phyloP scores from a whole-genome alignment of 78 protist species.

The Protostelium mycophagum region DNA sequence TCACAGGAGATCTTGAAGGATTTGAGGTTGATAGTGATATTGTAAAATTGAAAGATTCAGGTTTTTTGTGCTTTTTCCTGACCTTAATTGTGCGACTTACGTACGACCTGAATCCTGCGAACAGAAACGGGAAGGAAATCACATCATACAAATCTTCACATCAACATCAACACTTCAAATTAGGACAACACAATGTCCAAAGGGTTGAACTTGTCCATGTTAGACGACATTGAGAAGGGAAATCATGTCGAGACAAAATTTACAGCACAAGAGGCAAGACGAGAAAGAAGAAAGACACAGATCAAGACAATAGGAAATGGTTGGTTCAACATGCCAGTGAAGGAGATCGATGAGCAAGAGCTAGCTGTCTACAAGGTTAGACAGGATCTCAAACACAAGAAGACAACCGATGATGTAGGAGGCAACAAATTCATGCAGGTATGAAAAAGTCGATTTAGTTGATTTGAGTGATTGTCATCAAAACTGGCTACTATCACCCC shows the following conservation, averaged over 20 bases:
- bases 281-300: background rate
- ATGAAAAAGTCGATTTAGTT: background rate
- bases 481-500: too few relatives aligned
- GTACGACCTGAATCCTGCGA: too few relatives aligned
- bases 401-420: background rate
- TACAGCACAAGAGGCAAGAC: background rate
- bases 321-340: background rate
- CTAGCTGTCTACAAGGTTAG: background rate
- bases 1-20: too few relatives aligned
- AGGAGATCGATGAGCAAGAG: background rate
- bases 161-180: background rate
- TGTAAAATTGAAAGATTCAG: too few relatives aligned
- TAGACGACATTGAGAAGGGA: background rate
- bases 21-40: too few relatives aligned
- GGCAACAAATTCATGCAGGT: background rate
- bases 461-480: background rate
- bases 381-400: background rate
- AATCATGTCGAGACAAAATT: background rate
- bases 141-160: background rate
- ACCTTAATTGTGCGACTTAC: too few relatives aligned
- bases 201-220: background rate
- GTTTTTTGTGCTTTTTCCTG: too few relatives aligned
- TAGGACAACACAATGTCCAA: too few relatives aligned
- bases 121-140: background rate
- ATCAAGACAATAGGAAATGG: background rate